Percentiles rank a stretch among this genome's conserved stretches.
phyloP scores from a whole-genome alignment of 257 asterid genomes.

The Oldenlandia corymbosa region DNA sequence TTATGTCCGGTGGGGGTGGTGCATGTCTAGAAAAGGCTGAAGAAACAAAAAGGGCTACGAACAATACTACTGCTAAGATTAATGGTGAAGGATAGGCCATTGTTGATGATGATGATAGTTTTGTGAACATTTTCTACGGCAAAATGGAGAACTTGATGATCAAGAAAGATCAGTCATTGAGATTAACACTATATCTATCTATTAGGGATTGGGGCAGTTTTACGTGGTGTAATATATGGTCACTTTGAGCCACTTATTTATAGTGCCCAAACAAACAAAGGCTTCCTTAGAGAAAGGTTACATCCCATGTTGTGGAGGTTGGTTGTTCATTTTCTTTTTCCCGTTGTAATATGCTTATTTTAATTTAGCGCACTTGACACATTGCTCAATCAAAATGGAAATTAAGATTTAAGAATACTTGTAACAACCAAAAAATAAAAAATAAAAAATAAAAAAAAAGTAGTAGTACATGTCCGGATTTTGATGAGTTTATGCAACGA shows the following conservation, averaged over 20 bases:
- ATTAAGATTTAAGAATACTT: no score
- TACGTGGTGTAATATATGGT: background rate
- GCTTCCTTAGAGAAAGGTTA: no score
- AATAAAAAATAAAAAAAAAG: no score
- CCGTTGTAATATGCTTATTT: no score
- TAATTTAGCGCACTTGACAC: no score
- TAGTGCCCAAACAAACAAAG: background rate
- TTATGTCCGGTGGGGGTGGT: slow-evolving; percentile 21
- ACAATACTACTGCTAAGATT: no score
- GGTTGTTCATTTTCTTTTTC: no score
- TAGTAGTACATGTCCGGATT: no score
- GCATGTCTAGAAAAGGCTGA: slow-evolving; percentile 19
- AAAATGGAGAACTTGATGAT: background rate
- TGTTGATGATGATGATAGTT: background rate
- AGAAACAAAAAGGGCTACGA: slow-evolving; percentile 19
- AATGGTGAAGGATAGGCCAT: background rate
- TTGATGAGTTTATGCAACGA: no score
- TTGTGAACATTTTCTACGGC: slow-evolving; percentile 3
- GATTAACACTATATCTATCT: background rate
- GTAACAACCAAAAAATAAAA: no score
- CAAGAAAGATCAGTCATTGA: background rate
- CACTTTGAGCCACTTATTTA: background rate
- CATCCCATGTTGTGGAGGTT: no score
- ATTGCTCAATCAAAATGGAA: no score
- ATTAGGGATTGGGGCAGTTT: background rate